Conservation (phyloP, 352 stramenopile species). For the Phytophthora syringae region DNA sequence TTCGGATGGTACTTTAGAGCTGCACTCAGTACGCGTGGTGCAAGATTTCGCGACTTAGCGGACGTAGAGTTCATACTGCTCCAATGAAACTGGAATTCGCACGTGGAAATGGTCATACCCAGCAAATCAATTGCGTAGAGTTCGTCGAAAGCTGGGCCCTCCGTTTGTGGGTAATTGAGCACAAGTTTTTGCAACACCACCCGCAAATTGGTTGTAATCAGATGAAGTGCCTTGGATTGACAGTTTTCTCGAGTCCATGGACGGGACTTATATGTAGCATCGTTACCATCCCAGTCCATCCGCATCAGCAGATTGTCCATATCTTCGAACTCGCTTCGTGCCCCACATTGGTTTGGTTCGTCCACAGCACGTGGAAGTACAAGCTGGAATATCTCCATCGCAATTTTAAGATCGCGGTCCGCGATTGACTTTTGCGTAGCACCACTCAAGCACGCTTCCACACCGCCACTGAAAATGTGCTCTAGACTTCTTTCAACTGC, state of each 20-base stretch:
- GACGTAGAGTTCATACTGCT: conserved; percentile 42
- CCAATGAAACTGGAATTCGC: conserved; percentile 72
- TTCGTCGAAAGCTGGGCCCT: conserved; percentile 48
- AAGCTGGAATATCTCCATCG: conserved; percentile 64
- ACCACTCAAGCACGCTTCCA: conserved; percentile 55
- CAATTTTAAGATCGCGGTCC: conserved; percentile 45
- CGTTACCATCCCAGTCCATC: conserved; percentile 49
- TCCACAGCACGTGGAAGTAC: conserved; percentile 44
- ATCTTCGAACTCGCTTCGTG: conserved; percentile 57
- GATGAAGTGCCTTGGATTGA: conserved; percentile 28
- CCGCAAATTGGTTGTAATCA: conserved; percentile 46
- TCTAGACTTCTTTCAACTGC: conserved; percentile 49
- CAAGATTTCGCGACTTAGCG: conserved; percentile 58
- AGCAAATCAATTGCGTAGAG: conserved; percentile 75
- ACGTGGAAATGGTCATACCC: conserved; percentile 62
- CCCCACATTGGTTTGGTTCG: conserved; percentile 31
- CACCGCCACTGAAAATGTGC: conserved; percentile 46
- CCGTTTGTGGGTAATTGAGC: conserved; percentile 49
- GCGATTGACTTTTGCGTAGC: conserved; percentile 40
- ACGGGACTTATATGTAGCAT: conserved; percentile 4
- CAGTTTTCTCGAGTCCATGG: conserved; percentile 40
- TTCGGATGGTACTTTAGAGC: conserved; percentile 63
- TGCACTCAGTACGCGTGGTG: conserved; percentile 60
- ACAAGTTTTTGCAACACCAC: conserved; percentile 60
- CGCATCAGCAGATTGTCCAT: conserved; percentile 52